Percentiles rank a stretch among this genome's conserved stretches.
phyloP scores from a whole-genome alignment of 2,329 filamentous ascomycete genomes.

The Stenocarpella maydis region DNA sequence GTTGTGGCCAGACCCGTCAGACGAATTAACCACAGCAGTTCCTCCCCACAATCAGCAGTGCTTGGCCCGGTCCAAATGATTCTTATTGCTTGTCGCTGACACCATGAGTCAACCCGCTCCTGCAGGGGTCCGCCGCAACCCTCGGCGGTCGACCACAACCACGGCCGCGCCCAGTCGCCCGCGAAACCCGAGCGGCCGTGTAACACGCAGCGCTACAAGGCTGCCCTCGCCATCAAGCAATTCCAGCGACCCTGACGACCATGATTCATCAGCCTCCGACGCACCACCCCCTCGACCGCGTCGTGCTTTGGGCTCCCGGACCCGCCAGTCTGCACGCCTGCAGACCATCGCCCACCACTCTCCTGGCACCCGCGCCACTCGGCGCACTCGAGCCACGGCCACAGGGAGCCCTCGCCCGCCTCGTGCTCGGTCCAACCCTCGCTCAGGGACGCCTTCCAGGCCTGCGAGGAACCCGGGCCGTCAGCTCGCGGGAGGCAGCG shows the following conservation, averaged over 20 bases:
- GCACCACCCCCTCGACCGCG: conserved; percentile 5
- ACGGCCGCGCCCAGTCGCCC: conserved; percentile 21
- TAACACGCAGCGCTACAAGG: conserved; percentile 34
- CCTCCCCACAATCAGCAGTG: conserved; percentile 1
- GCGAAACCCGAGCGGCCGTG: conserved; percentile 30
- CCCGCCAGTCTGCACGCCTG: conserved; percentile 26
- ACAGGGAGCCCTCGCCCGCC: conserved; percentile 13
- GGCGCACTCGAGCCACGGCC: not conserved
- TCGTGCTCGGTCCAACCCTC: not conserved
- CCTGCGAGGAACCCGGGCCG: conserved; percentile 21
- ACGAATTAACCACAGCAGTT: not conserved
- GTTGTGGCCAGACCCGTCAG: not conserved
- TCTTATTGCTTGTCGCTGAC: conserved; percentile 18
- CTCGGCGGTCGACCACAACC: conserved; percentile 31
- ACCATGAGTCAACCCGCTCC: conserved; percentile 32
- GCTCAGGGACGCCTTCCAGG: conserved; percentile 2
- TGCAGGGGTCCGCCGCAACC: conserved; percentile 35
- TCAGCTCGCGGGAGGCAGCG: conserved; percentile 4
- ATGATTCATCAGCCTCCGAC: conserved; percentile 15
- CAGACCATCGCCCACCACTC: conserved; percentile 30
- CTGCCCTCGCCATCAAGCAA: conserved; percentile 26
- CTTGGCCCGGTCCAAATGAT: conserved; percentile 12
- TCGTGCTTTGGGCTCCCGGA: conserved; percentile 1
- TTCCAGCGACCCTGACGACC: conserved; percentile 19
- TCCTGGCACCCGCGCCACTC: not conserved